Base-by-base conservation (phyloP, 148 eudicot genomes). In the Polygonum maritimum region DNA sequence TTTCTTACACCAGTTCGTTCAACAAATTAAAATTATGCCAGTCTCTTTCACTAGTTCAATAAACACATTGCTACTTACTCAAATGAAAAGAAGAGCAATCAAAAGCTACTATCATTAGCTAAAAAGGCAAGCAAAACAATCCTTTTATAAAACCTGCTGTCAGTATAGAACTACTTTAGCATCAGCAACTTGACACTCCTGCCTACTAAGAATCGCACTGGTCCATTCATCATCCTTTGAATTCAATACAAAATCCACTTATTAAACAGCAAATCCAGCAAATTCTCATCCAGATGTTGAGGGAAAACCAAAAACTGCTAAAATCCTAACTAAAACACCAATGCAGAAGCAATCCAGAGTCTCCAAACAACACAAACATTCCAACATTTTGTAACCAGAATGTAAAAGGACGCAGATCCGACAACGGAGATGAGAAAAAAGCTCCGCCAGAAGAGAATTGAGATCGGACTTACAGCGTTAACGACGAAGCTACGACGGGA, bases 401-500 rank as follows among this genome's bases (percentile, higher is more conserved):
- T 16, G 16, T 11, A 58, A 21, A 19, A 21, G 13, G 16, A 31
- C 69, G 15, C 16, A 62, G 2, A 62, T 26, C 31, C 69, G 38
- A 62, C 39, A 22, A 31, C 31, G 16, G 38, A 62, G 6, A 62
- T 8, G 9, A 54, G 22, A 26, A 26, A 54, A n/a, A 54, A n/a
- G n/a, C n/a, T 19, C 19, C 47, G 47, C 1, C 60, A n/a, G 60
- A 12, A 3, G 21, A 31, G 69, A 62, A 62, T 26, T 62, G 38
- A 62, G 69, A 62, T 19, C 26, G 48, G 74, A 71, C 91, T 81
- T 82, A 91, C 93, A 72, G 91, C 93, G 71, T 86, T 87, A 9
- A 85, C 87, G 16, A 80, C 80, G 76, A 84, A 83, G 78, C 78
- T 74, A 76, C 84, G 87, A 0, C 81, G 76, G 44, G 88, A 74